A percentile compares a stretch with the other conserved stretches of the same genome.
phyloP scores from a whole-genome alignment of 2,329 filamentous ascomycete species.

The Verticillium tricorpus region DNA sequence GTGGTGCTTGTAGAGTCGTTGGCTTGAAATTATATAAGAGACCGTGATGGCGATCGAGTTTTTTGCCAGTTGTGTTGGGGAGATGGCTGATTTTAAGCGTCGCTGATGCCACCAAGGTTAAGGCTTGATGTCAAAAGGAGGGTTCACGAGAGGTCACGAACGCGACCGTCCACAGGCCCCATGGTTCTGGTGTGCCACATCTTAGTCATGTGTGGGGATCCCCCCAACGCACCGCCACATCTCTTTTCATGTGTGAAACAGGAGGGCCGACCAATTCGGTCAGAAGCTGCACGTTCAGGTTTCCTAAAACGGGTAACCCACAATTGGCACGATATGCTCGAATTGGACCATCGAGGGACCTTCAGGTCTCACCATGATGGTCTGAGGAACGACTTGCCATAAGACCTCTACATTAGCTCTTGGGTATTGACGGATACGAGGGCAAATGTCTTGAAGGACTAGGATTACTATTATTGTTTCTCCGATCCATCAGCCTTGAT shows the following conservation, averaged over 20 bases:
- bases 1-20: neutral
- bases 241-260: neutral
- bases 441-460: too few species aligned
- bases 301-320: too few species aligned
- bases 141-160: neutral
- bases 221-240: neutral
- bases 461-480: neutral
- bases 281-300: too few species aligned
- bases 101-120: neutral
- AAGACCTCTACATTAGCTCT: too few species aligned
- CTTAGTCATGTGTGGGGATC: neutral
- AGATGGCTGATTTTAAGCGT: neutral
- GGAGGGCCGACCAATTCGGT: too few species aligned
- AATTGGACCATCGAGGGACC: too few species aligned
- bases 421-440: too few species aligned
- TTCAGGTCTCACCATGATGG: too few species aligned
- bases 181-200: neutral
- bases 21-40: neutral
- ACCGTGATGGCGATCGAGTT: neutral
- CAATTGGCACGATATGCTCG: too few species aligned
- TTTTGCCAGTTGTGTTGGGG: neutral
- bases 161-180: neutral
- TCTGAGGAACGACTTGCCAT: too few species aligned
- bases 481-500: constrained; percentile 1
- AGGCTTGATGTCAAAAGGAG: neutral